Base-by-base conservation (phyloP, 495 filamentous ascomycete species). In the Amphirosellinia nigrospora region DNA sequence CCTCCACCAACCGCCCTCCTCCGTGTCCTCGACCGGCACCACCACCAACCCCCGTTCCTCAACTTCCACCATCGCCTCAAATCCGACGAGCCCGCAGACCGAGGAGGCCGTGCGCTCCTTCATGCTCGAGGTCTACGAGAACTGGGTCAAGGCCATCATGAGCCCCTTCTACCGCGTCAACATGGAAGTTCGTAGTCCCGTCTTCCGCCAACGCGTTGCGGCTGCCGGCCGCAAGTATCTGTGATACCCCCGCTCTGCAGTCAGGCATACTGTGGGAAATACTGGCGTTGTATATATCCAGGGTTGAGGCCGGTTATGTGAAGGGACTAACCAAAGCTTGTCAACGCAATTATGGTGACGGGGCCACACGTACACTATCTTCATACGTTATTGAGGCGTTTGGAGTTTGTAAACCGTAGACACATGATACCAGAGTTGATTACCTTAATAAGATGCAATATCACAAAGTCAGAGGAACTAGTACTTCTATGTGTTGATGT, bases 101-200 rank as follows among this genome's bases (percentile, higher is more conserved):
- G 96, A 99, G 81, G 96, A 99, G 79, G 95, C 96, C 0, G 91
- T 98, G 69, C 86, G 93, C 74, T 91, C 91, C 79, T 99, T 99
- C 82, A 96, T 99, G 83, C 84, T 83, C 6, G 96, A 99, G 77
- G 92, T 97, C 15, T 98, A 97, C 79, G 96, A 98, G 79, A 90
- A 86, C 68, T 99, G 95, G 87, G 86, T 97, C 55, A 99, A 99
- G 86, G 92, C 93, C n/a, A 87, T 94, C 46, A 98, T 99, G 96
- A 97, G 88, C 78, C 96, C 96, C 41, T 99, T 99, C 80, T 97
- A 96, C 80, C 82, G 86, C 64, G 86, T 89, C 56, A 92, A 95
- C 74, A 91, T 91, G 88, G 88, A 90, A 78, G 89, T 99, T 39
- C 87, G 84, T 78, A 97, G 93, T 79, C 89, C 92, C 0, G 89